Evolutionary conservation across 1,284 basidiomycete species (phyloP), one percentile per base, ranked within the genome.

Genomic region (Exobasidium cylindrosporum): DNA sequence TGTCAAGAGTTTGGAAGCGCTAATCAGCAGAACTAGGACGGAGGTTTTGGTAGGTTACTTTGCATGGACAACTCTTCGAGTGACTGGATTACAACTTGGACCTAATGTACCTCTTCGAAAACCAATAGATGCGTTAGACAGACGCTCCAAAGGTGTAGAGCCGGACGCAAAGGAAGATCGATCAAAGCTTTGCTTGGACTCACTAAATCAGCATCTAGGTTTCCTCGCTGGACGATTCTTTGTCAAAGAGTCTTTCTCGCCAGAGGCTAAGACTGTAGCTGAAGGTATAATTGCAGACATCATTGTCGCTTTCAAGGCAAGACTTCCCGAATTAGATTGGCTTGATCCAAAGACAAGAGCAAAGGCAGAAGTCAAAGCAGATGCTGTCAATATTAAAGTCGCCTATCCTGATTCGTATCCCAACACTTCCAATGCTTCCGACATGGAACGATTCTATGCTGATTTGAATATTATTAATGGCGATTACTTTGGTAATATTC

Each of bases 11-110:
- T 84, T 97, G 5, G 85, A 87, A 14, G 77, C 83, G 54, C 87
- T 97, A 64, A 82, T 98, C 24, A 83, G 86, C 31, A 82, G 85
- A 14, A 91, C 90, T 0, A 81, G 85, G 3, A 83, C 87, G 28
- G 86, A 89, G 49, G 87, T 90, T 4, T 81, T 97, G 21, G 90
- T 92, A 75, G 91, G 88, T 0, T 97, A 98, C 82, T 87, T 98
- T 55, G 84, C 78, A 29, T 80, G 80, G 75, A 72, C 73, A 4
- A 65, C 74, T 3, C 63, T 79, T 7, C 74, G 76, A 29, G 60
- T 63, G n/a, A 68, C 73, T 13, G 72, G 77, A 28, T 52, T 61
- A 14, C 61, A 60, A 7, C 65, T 79, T 17, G 67, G 69, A n/a
- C 71, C 70, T 43, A 56, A 64, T 13, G 67, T 91, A 32, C 61